Conservation (phyloP, 129 eudicot genomes). For the Smallanthus sonchifolius region DNA sequence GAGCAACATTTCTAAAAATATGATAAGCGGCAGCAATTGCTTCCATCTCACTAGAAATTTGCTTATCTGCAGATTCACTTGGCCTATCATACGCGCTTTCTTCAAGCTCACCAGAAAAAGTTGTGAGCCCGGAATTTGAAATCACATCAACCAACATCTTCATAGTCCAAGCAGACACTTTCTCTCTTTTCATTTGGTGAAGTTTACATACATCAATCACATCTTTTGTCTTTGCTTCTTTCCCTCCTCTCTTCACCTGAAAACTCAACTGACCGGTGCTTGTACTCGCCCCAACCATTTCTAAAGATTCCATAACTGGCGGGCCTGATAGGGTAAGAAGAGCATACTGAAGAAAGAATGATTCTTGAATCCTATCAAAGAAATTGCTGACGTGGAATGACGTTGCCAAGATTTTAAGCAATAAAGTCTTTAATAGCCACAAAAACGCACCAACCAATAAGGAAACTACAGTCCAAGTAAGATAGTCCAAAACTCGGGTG, state of each 20-base stretch:
- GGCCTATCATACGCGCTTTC: conserved; percentile 54
- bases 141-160: conserved; percentile 69
- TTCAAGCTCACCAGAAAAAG: conserved; percentile 62
- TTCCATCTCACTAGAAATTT: conserved; percentile 78
- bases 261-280: conserved; percentile 57
- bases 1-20: conserved; percentile 71
- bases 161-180: conserved; percentile 96
- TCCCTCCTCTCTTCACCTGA: conserved; percentile 33
- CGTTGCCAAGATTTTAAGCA: conserved; percentile 72
- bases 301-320: conserved; percentile 51
- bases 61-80: conserved; percentile 55
- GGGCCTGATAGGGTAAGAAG: conserved; percentile 73
- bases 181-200: conserved; percentile 77
- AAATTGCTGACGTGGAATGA: conserved; percentile 84
- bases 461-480: conserved; percentile 66
- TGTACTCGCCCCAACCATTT: conserved; percentile 36
- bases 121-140: conserved; percentile 65
- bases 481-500: conserved; percentile 38
- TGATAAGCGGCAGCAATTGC: conserved; percentile 92
- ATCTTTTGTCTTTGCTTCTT: conserved; percentile 42
- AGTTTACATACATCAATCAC: conserved; percentile 79
- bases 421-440: conserved; percentile 76
- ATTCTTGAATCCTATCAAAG: conserved; percentile 91
- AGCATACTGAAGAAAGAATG: conserved; percentile 75
- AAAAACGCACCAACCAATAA: conserved; percentile 59